Base-by-base conservation (phyloP, 257 asterid genomes). In the Capsicum rhomboideum region DNA sequence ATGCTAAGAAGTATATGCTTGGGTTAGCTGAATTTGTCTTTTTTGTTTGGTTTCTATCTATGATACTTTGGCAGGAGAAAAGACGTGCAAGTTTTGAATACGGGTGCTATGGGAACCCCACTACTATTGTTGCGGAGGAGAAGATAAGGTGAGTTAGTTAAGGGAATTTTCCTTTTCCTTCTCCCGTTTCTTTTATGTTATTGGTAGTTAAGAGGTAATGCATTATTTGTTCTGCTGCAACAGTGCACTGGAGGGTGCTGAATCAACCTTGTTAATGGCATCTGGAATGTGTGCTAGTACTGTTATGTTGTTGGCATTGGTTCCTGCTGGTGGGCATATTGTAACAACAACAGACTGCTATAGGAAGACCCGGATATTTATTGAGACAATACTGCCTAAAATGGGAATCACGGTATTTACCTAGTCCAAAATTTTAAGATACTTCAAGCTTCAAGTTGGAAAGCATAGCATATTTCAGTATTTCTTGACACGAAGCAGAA, bases 171-270 rank as follows among this genome's bases (percentile, higher is more conserved):
- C 4, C 61, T n/a, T 55, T 77, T 29, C 58, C 12, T 3, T 68
- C 6, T 75, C 64, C 66, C 10, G 29, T 82, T 34, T 34, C 10
- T 53, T 72, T 17, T 56, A 11, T 44, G 67, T 9, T 20, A 20
- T 55, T 53, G 58, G 29, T 10, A 58, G 40, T 9, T 71, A 26
- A 29, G 61, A 46, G 14, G 34, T 31, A 50, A 83, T 83, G 59
- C 61, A 42, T 79, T 83, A 68, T 66, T 67, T 82, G 7, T 79
- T 85, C 85, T 23, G 85, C 63, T 81, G 55, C 66, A 87, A 88
- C 91, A 95, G 98, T 90, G 99, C 99, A 28, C 93, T 95, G 88
- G 99, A 95, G 90, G 99, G 98, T 77, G 97, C 99, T 85, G 98
- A 93, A 69, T 85, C 97, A 82, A 95, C 98, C 84, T 84, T 95